Evolutionary conservation across 2,329 filamentous ascomycete genomes (phyloP), one percentile per base, ranked within the genome.

Genomic region (Monascus ruber): DNA sequence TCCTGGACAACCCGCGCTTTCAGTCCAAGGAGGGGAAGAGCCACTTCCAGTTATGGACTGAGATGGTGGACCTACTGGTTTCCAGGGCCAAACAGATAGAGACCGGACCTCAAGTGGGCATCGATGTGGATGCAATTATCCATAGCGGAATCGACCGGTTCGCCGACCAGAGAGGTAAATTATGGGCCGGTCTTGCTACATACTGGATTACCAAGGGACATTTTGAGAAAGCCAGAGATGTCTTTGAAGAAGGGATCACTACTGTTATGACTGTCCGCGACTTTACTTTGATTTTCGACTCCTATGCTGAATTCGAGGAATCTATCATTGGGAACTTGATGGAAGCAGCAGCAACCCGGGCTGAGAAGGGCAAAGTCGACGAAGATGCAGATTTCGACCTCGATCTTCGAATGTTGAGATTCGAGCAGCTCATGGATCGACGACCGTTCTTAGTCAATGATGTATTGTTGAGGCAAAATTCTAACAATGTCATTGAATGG

Each of bases 261-360:
- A 96, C 89, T 1, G 93, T 95, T 46, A 96, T 96, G 89, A 98
- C 91, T 2, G 88, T 98, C 34, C 81, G 91, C 40, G 91, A 98
- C 64, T 98, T 98, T 56, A 93, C 88, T 1, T 76, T 96, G 40
- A 82, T 96, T 34, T 98, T 98, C 52, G 91, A 98, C 62, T 84
- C 88, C 0, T 98, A 96, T 55, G 81, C 85, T 27, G 91, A 98
- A 62, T 95, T 95, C 45, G 91, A 98, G 61, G 93, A 98, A 65
- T 89, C 88, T 0, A 82, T 96, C 49, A 94, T 96, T 47, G 82
- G 85, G 9, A 81, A 81, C 35, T 71, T 96, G 51, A 93, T 98
- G 80, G 88, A 96, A 52, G 76, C 84, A 39, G 88, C 88, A 1
- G 83, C 86, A 5, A 66, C 69, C 36, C 81, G 88, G 33, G 79